Conservation (phyloP, 768 basidiomycete species). For the Amanita thiersii region DNA sequence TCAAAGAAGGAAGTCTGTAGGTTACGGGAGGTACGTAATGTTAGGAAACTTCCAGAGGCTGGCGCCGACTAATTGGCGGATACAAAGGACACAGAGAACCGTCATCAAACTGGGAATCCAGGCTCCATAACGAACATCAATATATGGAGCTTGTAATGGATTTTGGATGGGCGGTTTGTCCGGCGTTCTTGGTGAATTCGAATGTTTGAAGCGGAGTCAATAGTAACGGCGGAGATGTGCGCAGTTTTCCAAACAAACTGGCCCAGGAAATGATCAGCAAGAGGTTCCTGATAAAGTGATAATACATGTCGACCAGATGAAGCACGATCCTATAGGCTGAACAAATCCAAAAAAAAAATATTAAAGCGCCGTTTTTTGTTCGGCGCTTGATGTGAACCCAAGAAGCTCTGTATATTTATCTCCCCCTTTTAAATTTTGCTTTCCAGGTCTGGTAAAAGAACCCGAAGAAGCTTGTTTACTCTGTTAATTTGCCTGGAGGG, state of each 20-base stretch:
- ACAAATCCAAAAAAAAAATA: conserved; percentile 14
- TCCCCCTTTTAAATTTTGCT: conserved; percentile 32
- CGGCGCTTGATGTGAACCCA: conserved; percentile 33
- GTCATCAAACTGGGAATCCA: no score
- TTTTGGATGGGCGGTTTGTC: no score
- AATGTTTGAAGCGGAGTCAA: no score
- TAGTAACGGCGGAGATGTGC: no score
- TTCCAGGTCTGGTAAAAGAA: conserved; percentile 46
- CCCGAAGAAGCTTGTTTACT: conserved; percentile 49
- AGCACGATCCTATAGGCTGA: conserved; percentile 3
- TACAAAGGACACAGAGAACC: not conserved
- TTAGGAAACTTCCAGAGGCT: conserved; percentile 2
- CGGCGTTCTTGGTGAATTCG: no score
- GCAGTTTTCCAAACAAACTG: not conserved
- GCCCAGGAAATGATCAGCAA: conserved; percentile 1
- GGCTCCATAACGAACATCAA: not conserved
- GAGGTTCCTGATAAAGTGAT: not conserved
- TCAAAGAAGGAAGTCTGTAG: conserved; percentile 5
- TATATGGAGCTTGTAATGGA: no score
- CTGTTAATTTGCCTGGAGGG: conserved; percentile 38
- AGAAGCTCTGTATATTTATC: conserved; percentile 32
- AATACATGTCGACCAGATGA: not conserved
- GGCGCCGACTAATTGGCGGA: conserved; percentile 5
- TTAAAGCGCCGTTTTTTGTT: conserved; percentile 14
- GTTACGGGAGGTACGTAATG: conserved; percentile 8